These are phyloP conservation scores for Candida quercuum DNA, from an alignment of 805 yeast species.

Conservation along the genomic window DNA sequence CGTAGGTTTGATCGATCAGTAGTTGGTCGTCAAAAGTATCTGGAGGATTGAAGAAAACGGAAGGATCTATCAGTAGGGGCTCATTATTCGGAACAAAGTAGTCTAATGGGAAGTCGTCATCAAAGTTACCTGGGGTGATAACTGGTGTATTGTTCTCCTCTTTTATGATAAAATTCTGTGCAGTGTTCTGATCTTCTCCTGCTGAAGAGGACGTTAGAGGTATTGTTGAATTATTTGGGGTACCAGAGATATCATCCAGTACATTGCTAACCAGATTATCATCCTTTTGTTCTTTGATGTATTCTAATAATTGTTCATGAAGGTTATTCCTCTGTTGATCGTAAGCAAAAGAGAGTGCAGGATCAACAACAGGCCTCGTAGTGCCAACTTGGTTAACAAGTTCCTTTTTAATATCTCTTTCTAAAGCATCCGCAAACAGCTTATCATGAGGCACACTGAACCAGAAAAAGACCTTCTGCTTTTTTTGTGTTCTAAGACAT, in stretches of 20 bases:
- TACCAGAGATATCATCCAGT: no score
- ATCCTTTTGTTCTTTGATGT: slow-evolving; percentile 28
- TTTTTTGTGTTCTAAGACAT: slow-evolving; percentile 90
- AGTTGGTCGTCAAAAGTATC: slow-evolving; percentile 37
- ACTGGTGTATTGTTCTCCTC: slow-evolving; percentile 19
- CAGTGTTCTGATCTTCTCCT: slow-evolving; percentile 5
- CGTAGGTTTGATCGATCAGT: slow-evolving; percentile 46
- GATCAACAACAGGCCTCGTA: slow-evolving; percentile 67
- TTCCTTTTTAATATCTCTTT: slow-evolving; percentile 85
- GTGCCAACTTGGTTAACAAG: slow-evolving; percentile 55
- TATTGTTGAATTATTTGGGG: no score
- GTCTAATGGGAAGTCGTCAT: slow-evolving; percentile 68
- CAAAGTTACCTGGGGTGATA: slow-evolving; percentile 17
- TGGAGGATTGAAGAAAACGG: slow-evolving; percentile 30
- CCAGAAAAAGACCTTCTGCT: slow-evolving; percentile 96
- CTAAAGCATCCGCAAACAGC: slow-evolving; percentile 88
- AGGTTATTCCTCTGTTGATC: slow-evolving; percentile 48
- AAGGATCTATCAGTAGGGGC: slow-evolving; percentile 20
- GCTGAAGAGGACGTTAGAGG: slow-evolving; percentile 1
- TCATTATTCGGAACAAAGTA: slow-evolving; percentile 44
- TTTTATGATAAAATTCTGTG: slow-evolving; percentile 16
- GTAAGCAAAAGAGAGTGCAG: slow-evolving; percentile 71
- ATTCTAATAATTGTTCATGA: slow-evolving; percentile 46
- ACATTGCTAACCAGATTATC: no score
- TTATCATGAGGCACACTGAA: slow-evolving; percentile 92